A percentile compares a stretch with the other conserved stretches of the same genome.
phyloP scores from a whole-genome alignment of 352 stramenopile genomes.

The Albugo laibachii region DNA sequence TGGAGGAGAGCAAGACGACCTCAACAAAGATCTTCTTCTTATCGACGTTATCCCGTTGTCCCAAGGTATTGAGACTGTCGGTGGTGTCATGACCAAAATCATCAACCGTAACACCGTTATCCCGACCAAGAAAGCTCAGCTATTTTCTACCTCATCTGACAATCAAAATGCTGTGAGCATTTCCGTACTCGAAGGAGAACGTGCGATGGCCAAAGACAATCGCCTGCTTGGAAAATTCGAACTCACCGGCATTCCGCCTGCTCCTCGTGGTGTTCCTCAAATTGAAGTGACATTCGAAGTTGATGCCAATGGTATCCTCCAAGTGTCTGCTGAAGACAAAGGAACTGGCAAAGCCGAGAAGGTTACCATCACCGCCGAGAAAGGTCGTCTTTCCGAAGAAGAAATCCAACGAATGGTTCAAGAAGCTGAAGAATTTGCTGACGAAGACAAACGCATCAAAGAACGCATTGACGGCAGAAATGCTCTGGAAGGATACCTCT shows the following conservation, averaged over 20 bases:
- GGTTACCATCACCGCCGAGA: slow-evolving; percentile 98
- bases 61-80: slow-evolving; percentile 96
- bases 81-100: slow-evolving; percentile 97
- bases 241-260: slow-evolving; percentile 92
- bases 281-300: slow-evolving; percentile 99
- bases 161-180: slow-evolving; percentile 87
- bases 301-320: slow-evolving; percentile 98
- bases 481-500: slow-evolving; percentile 92
- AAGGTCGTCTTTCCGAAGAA: slow-evolving; percentile 94
- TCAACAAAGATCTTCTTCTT: slow-evolving; percentile 88
- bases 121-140: slow-evolving; percentile 97
- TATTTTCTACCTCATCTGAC: slow-evolving; percentile 97
- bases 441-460: slow-evolving; percentile 97
- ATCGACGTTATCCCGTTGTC: slow-evolving; percentile 96
- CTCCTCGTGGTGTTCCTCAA: slow-evolving; percentile 94
- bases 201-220: slow-evolving; percentile 99
- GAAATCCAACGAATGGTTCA: slow-evolving; percentile 99
- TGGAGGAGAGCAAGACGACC: slow-evolving; percentile 81
- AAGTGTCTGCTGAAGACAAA: slow-evolving; percentile 97
- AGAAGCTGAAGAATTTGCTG: slow-evolving; percentile 96
- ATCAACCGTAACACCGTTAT: slow-evolving; percentile 97
- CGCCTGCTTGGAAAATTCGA: slow-evolving; percentile 98
- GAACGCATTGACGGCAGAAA: slow-evolving; percentile 94
- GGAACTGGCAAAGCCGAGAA: slow-evolving; percentile 94
- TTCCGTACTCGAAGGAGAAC: slow-evolving; percentile 96